These are phyloP conservation scores for Lophiotrema nucula DNA, from an alignment of 495 filamentous ascomycete species.

Conservation along the genomic window DNA sequence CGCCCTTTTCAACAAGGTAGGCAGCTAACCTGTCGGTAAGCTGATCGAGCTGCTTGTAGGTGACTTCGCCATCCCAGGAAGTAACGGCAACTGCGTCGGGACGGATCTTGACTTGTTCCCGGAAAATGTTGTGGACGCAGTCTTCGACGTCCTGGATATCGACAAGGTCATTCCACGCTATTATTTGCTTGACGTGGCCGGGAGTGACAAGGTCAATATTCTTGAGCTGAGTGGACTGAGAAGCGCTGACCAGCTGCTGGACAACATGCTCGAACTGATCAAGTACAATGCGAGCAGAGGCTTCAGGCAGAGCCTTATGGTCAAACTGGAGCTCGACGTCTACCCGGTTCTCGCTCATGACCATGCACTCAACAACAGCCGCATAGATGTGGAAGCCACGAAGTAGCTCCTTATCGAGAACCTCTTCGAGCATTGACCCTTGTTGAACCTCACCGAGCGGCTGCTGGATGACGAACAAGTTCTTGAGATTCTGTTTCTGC, in stretches of 20 bases:
- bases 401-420: constrained; percentile 24
- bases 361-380: constrained; percentile 23
- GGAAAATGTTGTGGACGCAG: constrained; percentile 30
- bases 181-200: constrained; percentile 53
- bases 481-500: constrained; percentile 19
- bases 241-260: constrained; percentile 11
- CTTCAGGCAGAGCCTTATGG: constrained; percentile 12
- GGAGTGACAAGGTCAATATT: constrained; percentile 30
- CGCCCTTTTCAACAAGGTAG: constrained; percentile 41
- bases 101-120: constrained; percentile 17
- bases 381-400: constrained; percentile 21
- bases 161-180: constrained; percentile 44
- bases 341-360: constrained; percentile 13
- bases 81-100: constrained; percentile 23
- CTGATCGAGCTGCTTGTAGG: constrained; percentile 40
- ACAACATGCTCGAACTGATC: constrained; percentile 30
- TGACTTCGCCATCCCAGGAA: constrained; percentile 40
- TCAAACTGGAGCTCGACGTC: constrained; percentile 25
- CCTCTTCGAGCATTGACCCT: constrained; percentile 14
- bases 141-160: constrained; percentile 12
- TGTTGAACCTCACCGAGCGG: constrained; percentile 4
- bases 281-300: constrained; percentile 17
- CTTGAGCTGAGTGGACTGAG: constrained; percentile 1
- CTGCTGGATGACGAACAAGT: constrained; percentile 24
- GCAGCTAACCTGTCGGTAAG: constrained; percentile 41